phyloP scores from a whole-genome alignment of 441 rosid species.

The Gossypium schwendimanii region DNA sequence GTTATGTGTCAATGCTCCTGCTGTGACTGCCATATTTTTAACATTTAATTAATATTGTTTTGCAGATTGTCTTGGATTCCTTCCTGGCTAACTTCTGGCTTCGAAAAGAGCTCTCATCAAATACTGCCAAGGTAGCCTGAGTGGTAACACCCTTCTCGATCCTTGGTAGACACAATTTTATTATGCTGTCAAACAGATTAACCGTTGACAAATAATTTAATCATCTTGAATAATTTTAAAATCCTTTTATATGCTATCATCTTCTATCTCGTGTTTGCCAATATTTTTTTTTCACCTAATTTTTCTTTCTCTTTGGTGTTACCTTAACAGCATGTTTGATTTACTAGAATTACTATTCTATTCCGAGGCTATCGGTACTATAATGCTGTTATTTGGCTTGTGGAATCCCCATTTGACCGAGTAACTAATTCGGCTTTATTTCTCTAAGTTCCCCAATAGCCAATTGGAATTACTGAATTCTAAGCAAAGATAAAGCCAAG shows the following conservation, averaged over 20 bases:
- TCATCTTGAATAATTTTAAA: conserved; percentile 1
- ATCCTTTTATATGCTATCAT: not conserved
- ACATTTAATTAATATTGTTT: not conserved
- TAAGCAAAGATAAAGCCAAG: not conserved
- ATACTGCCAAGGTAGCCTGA: conserved; percentile 46
- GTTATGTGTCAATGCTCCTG: not conserved
- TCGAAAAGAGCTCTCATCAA: conserved; percentile 32
- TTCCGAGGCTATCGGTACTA: not conserved
- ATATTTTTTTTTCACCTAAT: not conserved
- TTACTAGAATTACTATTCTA: not conserved
- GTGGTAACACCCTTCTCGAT: not conserved
- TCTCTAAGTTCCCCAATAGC: not conserved
- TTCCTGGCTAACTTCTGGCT: conserved; percentile 65
- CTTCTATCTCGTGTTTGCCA: not conserved
- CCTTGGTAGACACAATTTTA: not conserved
- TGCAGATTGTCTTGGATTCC: conserved; percentile 77
- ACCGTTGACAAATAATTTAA: not conserved
- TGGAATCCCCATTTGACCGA: not conserved
- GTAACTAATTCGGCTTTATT: not conserved
- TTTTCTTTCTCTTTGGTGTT: not conserved
- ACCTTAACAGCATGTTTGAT: not conserved
- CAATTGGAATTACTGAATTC: not conserved
- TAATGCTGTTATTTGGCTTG: not conserved
- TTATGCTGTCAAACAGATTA: not conserved
- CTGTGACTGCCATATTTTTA: not conserved